Evolutionary conservation across 768 basidiomycete genomes (phyloP), one percentile per base, ranked within the genome.

Genomic region (Agrocybe praecox): DNA sequence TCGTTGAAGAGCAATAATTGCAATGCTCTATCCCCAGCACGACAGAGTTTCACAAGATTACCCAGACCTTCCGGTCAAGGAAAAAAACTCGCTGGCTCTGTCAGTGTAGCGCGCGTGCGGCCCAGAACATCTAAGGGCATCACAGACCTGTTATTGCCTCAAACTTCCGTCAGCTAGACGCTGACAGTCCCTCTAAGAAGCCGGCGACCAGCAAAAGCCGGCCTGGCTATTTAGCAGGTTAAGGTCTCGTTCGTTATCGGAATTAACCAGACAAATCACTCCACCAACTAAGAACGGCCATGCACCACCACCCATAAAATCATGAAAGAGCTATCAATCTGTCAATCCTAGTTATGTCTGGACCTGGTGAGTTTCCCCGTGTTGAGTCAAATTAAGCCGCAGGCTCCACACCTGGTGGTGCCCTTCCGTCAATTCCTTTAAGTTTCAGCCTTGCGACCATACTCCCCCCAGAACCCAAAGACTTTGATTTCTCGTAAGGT

Each of bases 231-330:
- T 90, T 88, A 90, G 89, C 88, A 89, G 86, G 87, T 87, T 86
- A 88, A 89, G 87, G 89, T 91, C 88, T 91, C 88, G 83, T 89
- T 91, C 85, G 84, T 90, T 90, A 90, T 91, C 88, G 84, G 87
- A 90, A 90, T 92, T 90, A 91, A 90, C 89, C 90, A 91, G 90
- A 92, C 90, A 91, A 91, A 90, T 91, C 90, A 90, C 89, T 91
- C 88, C 88, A 77, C 85, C 82, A 89, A 89, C 87, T 88, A 89
- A 88, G 86, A 89, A 89, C 82, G 85, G 87, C 87, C 87, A 89
- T 89, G 86, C 86, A 89, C 87, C 86, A 88, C 86, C 87, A 88
- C 86, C 87, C 86, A 88, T 84, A 82, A 83, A 86, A 85, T 87
- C 85, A 84, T 80, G 84, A 87, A 87, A 88, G 86, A 87, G 85